Conservation (phyloP, 2,329 filamentous ascomycete species). For the Keithomyces neogunnii region DNA sequence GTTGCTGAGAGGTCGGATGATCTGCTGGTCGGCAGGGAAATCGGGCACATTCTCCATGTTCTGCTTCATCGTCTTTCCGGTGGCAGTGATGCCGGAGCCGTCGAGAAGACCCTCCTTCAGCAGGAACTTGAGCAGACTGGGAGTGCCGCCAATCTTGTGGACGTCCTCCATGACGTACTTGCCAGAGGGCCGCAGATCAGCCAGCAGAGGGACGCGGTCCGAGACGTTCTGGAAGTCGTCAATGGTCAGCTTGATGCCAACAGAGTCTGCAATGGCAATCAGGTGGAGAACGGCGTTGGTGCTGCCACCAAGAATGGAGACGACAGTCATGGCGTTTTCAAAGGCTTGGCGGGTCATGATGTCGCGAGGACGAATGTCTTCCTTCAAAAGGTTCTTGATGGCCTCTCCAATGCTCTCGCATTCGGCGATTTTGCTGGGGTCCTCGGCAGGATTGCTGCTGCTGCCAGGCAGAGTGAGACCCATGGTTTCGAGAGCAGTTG, state of each 20-base stretch:
- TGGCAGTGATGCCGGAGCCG: constrained; percentile 73
- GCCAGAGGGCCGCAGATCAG: constrained; percentile 76
- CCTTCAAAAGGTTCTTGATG: constrained; percentile 64
- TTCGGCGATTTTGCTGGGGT: constrained; percentile 61
- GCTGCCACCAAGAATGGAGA: constrained; percentile 75
- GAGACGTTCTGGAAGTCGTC: constrained; percentile 82
- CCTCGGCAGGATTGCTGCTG: constrained; percentile 71
- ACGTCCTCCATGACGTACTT: constrained; percentile 81
- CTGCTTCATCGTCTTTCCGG: constrained; percentile 80
- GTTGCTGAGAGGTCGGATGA: constrained; percentile 72
- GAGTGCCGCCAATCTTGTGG: constrained; percentile 81
- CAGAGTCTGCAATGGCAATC: constrained; percentile 74
- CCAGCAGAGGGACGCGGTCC: constrained; percentile 69
- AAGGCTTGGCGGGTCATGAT: constrained; percentile 75
- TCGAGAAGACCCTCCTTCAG: constrained; percentile 76
- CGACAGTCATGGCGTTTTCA: constrained; percentile 76
- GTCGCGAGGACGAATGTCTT: constrained; percentile 70
- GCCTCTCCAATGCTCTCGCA: constrained; percentile 64
- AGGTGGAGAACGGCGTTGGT: constrained; percentile 81
- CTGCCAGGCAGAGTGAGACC: constrained; percentile 80
- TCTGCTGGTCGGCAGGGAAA: constrained; percentile 67
- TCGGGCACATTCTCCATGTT: constrained; percentile 71
- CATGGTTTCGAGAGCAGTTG: constrained; percentile 83
- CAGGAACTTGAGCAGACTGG: constrained; percentile 79
- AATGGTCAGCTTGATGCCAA: constrained; percentile 73